phyloP scores from a whole-genome alignment of 805 yeast genomes.

The Metschnikowia aberdeeniae region DNA sequence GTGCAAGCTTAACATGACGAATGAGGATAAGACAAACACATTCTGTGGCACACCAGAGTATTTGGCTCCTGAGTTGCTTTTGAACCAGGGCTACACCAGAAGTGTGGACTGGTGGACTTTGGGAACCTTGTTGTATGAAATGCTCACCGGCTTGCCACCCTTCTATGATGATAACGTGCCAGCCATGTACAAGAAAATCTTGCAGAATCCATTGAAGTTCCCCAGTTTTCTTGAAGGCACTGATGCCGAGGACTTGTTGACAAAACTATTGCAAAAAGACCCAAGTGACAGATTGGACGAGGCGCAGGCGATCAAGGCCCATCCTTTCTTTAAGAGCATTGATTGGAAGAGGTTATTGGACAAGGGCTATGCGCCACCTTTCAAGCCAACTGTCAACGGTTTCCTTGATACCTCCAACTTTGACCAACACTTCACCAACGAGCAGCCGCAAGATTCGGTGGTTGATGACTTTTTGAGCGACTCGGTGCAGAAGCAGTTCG shows the following conservation, averaged over 20 bases:
- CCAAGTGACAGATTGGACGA: slow-evolving; percentile 79
- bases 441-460: slow-evolving; percentile 91
- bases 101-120: slow-evolving; percentile 99
- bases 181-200: slow-evolving; percentile 88
- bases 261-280: slow-evolving; percentile 75
- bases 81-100: slow-evolving; percentile 92
- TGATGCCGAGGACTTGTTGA: slow-evolving; percentile 77
- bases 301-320: slow-evolving; percentile 77
- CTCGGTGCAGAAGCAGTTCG: slow-evolving; percentile 95
- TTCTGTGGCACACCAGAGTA: slow-evolving; percentile 99
- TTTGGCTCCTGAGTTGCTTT: slow-evolving; percentile 87
- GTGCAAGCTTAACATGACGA: slow-evolving; percentile 91
- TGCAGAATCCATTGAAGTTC: slow-evolving; percentile 83
- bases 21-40: slow-evolving; percentile 82
- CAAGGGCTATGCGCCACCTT: slow-evolving; percentile 93
- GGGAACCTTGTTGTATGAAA: slow-evolving; percentile 89
- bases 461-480: slow-evolving; percentile 90
- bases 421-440: slow-evolving; percentile 87
- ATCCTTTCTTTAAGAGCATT: slow-evolving; percentile 81
- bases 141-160: slow-evolving; percentile 97
- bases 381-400: slow-evolving; percentile 83
- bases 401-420: slow-evolving; percentile 90
- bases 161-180: slow-evolving; percentile 92
- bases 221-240: slow-evolving; percentile 78
- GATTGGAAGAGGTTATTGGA: slow-evolving; percentile 82